Base-by-base conservation (phyloP, 164 flowering plant genomes). In the Magnolia changhungtana region DNA sequence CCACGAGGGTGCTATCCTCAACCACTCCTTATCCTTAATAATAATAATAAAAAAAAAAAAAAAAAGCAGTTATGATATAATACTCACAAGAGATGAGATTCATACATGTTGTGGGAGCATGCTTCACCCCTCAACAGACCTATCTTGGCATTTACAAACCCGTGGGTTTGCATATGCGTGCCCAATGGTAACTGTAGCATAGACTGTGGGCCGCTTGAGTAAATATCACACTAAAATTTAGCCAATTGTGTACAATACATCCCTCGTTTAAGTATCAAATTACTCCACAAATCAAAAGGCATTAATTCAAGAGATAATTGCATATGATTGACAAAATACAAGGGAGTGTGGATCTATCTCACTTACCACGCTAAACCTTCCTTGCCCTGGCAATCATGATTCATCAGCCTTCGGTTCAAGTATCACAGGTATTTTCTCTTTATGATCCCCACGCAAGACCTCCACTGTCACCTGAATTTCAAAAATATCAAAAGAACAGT, bases 381-480 rank as follows among this genome's bases (percentile, higher is more conserved):
- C 31, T 63, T 20, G 18, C 18, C 50, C 68, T n/a, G 64, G 50
- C 18, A 37, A 52, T 80, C 79, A 91, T 29, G 94, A 80, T 65
- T 90, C 98, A 63, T 91, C 96, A 8, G 95, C 84, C 84, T 91
- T 95, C 68, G 96, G 91, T 79, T 95, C 98, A 24, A 95, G 97
- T 18, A 70, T 67, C 13, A 95, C 98, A 8, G 95, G 91, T 66
- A 95, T 86, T 82, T 91, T 93, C 85, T 92, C 98, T 81, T 84
- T 84, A 69, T 89, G 97, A 82, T 95, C 98, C 49, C 95, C 98
- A 19, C 98, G 95, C 77, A 95, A 83, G 13, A 95, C 98, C 85
- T 95, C 98, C 80, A 95, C 94, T 51, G 61, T 87, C 59, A 95
- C 90, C 98, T 95, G 90, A 58, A 55, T 55, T 55, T 55, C 61